phyloP scores from a whole-genome alignment of 2,329 filamentous ascomycete genomes.

The Cercospora sojina region DNA sequence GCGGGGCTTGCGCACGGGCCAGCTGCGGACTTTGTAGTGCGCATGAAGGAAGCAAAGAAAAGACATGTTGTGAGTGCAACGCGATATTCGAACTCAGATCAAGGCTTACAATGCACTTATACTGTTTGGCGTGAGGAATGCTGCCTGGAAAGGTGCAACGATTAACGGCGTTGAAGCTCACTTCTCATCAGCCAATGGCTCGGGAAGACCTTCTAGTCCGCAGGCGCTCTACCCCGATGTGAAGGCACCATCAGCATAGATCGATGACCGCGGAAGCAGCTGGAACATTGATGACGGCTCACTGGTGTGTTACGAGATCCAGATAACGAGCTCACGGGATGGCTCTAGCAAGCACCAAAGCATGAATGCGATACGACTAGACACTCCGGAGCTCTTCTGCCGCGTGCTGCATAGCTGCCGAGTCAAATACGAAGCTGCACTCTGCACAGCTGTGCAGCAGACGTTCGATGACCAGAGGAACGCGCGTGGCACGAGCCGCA shows the following conservation, averaged over 20 bases:
- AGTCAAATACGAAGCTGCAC: not conserved
- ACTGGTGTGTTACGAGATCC: not conserved
- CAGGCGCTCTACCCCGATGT: not conserved
- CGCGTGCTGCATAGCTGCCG: not conserved
- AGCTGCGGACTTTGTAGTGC: not conserved
- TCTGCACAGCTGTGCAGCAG: not conserved
- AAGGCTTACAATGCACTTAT: not conserved
- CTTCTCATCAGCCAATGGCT: not conserved
- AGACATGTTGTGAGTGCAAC: not conserved
- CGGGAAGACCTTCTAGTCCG: not conserved
- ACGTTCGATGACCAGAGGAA: not conserved
- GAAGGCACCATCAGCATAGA: not conserved
- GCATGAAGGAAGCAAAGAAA: not conserved
- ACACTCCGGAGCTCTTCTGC: not conserved
- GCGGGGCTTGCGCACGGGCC: not conserved
- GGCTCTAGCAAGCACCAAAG: not conserved
- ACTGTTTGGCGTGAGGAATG: not conserved
- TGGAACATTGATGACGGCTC: not conserved
- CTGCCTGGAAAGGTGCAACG: not conserved
- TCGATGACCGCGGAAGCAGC: not conserved
- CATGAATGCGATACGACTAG: not conserved
- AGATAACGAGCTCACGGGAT: not conserved
- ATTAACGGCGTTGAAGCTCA: not conserved
- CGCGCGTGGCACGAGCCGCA: not conserved
- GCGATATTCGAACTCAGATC: not conserved